These are phyloP conservation scores for Phytophthora ohioensis DNA, from an alignment of 352 stramenopile species.

Conservation along the genomic window DNA sequence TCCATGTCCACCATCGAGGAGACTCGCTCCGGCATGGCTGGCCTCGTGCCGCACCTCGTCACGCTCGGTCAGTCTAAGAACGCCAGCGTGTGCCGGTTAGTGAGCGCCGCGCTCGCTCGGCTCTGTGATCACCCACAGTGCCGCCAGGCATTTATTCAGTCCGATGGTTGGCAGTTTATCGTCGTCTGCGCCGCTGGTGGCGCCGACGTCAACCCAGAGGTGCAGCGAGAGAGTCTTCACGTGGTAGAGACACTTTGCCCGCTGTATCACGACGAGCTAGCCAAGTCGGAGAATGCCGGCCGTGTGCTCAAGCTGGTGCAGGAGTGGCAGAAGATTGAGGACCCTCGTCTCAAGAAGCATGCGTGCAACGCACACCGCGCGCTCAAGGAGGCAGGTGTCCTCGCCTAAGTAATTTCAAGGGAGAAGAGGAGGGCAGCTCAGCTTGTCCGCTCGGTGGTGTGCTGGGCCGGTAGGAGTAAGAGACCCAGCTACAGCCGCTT, in stretches of 20 bases:
- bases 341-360: constrained; percentile 88
- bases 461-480: constrained; percentile 20
- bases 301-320: constrained; percentile 76
- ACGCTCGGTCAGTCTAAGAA: constrained; percentile 72
- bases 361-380: constrained; percentile 81
- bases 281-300: constrained; percentile 64
- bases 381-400: constrained; percentile 79
- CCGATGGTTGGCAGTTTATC: constrained; percentile 87
- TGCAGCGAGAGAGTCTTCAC: constrained; percentile 87
- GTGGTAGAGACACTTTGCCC: constrained; percentile 88
- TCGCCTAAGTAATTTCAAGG: constrained; percentile 61
- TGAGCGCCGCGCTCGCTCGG: constrained; percentile 75
- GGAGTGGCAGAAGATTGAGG: constrained; percentile 85
- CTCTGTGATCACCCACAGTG: constrained; percentile 89
- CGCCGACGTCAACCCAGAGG: constrained; percentile 65
- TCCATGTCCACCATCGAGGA: constrained; percentile 76
- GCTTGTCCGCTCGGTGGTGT: constrained; percentile 5
- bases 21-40: constrained; percentile 66
- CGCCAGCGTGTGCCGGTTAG: constrained; percentile 62
- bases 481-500: constrained; percentile 10
- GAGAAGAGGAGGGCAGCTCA: constrained; percentile 20
- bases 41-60: constrained; percentile 76
- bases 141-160: constrained; percentile 83
- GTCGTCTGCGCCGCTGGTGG: constrained; percentile 77
- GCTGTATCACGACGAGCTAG: constrained; percentile 84